Evolutionary conservation across 495 filamentous ascomycete genomes (phyloP).

Genomic region (Aspergillus bridgeri): DNA sequence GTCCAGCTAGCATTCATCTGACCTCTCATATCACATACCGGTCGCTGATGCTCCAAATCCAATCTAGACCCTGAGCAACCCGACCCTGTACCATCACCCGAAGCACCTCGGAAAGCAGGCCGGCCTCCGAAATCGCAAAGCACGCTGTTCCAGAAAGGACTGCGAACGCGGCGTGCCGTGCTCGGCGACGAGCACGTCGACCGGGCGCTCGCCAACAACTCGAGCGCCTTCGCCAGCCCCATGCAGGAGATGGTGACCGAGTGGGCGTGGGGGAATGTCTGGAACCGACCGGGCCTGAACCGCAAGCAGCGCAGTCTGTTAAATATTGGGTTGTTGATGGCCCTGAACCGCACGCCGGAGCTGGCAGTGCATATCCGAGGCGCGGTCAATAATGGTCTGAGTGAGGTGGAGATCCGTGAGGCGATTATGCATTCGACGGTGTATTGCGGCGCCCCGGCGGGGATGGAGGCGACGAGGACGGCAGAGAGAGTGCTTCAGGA

Average conservation of each 20-base stretch:
- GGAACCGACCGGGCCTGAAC: conserved; percentile 51
- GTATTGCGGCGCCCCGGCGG: conserved; percentile 56
- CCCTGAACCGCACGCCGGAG: conserved; percentile 47
- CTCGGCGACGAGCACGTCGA: conserved; percentile 51
- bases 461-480: conserved; percentile 45
- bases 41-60: neutral
- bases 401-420: conserved; percentile 52
- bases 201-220: conserved; percentile 32
- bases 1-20: neutral
- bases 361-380: conserved; percentile 49
- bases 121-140: conserved; percentile 33
- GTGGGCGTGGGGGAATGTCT: conserved; percentile 52
- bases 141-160: conserved; percentile 33
- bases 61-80: neutral
- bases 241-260: conserved; percentile 51
- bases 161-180: conserved; percentile 47
- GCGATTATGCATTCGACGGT: conserved; percentile 38
- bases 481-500: conserved; percentile 15
- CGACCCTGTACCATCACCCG: neutral
- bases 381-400: conserved; percentile 49
- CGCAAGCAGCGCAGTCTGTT: conserved; percentile 51
- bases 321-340: conserved; percentile 51
- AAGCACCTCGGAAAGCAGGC: neutral
- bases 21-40: neutral
- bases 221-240: conserved; percentile 44